Evolutionary conservation across 2,329 filamentous ascomycete species (phyloP), one percentile per base, ranked within the genome.

Genomic region (Colletotrichum sp.): DNA sequence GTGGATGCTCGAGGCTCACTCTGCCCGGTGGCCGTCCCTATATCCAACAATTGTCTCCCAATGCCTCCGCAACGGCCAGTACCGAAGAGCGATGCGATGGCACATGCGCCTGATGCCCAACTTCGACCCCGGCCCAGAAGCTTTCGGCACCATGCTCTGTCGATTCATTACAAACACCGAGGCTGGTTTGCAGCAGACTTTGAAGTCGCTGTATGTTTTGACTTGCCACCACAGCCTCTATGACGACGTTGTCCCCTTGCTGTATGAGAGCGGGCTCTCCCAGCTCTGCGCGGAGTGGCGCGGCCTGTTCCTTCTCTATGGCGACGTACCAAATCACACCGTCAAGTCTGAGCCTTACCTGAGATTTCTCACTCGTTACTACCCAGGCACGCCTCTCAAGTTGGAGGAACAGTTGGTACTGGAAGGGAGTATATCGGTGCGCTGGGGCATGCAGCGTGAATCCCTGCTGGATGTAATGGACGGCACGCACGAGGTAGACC

Each of bases 181-280:
- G 32, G 79, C 82, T 5, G 78, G 82, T 26, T 80, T 86, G 64
- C 85, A 88, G 60, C 82, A 82, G 12, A 84, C 84, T 4, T 82
- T 92, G 9, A 83, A 82, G 57, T 81, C 83, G 16, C 82, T 92
- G 12, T 92, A 92, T 76, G 80, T 84, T 10, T 83, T 84, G 21
- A 88, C 85, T 62, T 79, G 79, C 4, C 84, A 88, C 62, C 88
- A 85, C 57, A 78, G 81, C 13, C 78, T 91, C 0, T 92, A 92
- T 79, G 89, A 91, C 78, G 81, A 83, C 24, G 71, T 92, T 9
- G 85, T 92, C n/a, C 89, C 90, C 5, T 81, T 86, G 67, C 83
- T 92, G 3, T 91, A 88, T 78, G 81, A 84, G 6, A 81, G 83
- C n/a, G 90, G 90, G 2, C 81, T 85, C 39, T 87, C 87, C 2